Conservation (phyloP, 2,329 filamentous ascomycete species). For the Phaeosphaeriaceae sp. region DNA sequence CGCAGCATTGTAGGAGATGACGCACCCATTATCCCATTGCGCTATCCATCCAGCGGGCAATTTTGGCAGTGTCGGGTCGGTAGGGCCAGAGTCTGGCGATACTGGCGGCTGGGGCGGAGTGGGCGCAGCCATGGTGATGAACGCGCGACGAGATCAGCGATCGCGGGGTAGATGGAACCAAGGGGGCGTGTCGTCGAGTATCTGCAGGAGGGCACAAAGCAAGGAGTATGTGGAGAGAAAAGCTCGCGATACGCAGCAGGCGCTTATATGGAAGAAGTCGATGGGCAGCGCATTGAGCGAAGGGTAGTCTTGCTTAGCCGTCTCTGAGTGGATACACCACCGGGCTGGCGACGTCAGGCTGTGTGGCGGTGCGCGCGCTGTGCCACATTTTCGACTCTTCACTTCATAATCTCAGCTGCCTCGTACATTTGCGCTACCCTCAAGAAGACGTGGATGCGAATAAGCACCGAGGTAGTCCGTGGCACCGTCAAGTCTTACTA, state of each 20-base stretch:
- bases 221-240: slow-evolving; percentile 1
- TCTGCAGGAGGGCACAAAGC: neutral
- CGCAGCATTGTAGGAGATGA: slow-evolving; percentile 9
- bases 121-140: slow-evolving; percentile 40
- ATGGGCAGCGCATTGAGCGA: slow-evolving; percentile 22
- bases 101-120: slow-evolving; percentile 47
- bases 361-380: slow-evolving; percentile 8
- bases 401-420: slow-evolving; percentile 17
- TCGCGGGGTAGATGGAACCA: slow-evolving; percentile 4
- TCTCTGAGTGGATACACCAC: slow-evolving; percentile 16
- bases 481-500: neutral
- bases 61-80: slow-evolving; percentile 47
- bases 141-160: slow-evolving; percentile 12
- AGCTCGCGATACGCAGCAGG: slow-evolving; percentile 19
- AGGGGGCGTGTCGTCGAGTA: neutral
- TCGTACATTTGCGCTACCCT: slow-evolving; percentile 5
- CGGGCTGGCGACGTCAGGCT: slow-evolving; percentile 14
- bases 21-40: slow-evolving; percentile 50
- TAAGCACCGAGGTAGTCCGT: neutral
- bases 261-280: slow-evolving; percentile 29
- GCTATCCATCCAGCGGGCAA: slow-evolving; percentile 51
- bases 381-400: neutral
- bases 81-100: slow-evolving; percentile 50
- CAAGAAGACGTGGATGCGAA: slow-evolving; percentile 5
- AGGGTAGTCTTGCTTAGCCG: slow-evolving; percentile 27